Percentiles rank a stretch among this genome's conserved stretches.
phyloP scores from a whole-genome alignment of 768 basidiomycete genomes.

The Amanita exitialis region DNA sequence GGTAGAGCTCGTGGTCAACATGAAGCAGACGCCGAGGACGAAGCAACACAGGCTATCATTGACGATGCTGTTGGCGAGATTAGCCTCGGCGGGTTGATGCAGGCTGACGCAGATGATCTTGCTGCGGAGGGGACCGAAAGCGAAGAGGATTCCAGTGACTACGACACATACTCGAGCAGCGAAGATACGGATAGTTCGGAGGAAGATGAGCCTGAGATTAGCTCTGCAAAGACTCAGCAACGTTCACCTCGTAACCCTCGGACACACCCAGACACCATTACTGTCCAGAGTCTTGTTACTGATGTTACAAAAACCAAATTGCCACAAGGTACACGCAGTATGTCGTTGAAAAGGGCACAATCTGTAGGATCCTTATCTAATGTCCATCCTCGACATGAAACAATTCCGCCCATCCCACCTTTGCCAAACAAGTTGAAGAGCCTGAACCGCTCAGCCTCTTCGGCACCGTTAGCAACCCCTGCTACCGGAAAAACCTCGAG shows the following conservation, averaged over 20 bases:
- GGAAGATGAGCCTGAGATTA: conserved; percentile 1
- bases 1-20: conserved; percentile 41
- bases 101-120: conserved; percentile 72
- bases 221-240: neutral
- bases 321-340: conserved; percentile 14
- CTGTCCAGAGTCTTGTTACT: conserved; percentile 9
- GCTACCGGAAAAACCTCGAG: conserved; percentile 10
- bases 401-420: conserved; percentile 34
- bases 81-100: conserved; percentile 69
- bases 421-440: conserved; percentile 23
- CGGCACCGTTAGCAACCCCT: conserved; percentile 1
- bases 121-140: conserved; percentile 54
- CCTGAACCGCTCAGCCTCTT: conserved; percentile 9
- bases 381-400: conserved; percentile 19
- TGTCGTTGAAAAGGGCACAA: conserved; percentile 36
- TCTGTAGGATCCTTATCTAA: conserved; percentile 28
- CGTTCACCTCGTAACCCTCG: neutral
- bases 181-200: conserved; percentile 6
- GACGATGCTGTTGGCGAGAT: conserved; percentile 76
- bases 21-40: conserved; percentile 67
- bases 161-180: conserved; percentile 19
- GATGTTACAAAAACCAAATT: neutral
- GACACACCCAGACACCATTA: conserved; percentile 3
- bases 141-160: conserved; percentile 35
- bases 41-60: conserved; percentile 73